Evolutionary conservation across 2,329 filamentous ascomycete genomes (phyloP), one percentile per base, ranked within the genome.

Genomic region (Fusarium pseudoanthophilum): DNA sequence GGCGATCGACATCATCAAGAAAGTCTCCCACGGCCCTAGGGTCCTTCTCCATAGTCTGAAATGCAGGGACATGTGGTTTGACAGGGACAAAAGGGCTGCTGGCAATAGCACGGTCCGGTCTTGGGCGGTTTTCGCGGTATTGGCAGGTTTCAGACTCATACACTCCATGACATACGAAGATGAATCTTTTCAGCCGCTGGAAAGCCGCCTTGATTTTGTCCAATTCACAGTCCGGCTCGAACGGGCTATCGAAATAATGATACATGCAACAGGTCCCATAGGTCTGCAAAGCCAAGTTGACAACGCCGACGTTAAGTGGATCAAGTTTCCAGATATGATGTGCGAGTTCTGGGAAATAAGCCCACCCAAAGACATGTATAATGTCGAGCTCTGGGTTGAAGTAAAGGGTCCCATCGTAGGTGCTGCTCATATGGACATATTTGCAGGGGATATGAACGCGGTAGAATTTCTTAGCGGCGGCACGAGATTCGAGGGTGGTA

Each of bases 101-200:
- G 45, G 26, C 0, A 21, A 5, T 7, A 3, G 4, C 45, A 28
- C 13, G 3, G 6, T 2, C 2, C 4, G 26, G 26, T 32, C 21
- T 32, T 18, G 5, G 21, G 0, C 16, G 11, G 7, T 2, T 2
- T 24, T 51, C 16, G 4, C 8, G 14, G n/a, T 20, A 34, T 15
- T 13, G n/a, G 30, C 30, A 32, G 16, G n/a, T 18, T 20, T 24
- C 48, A 24, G 30, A 18, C 0, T 34, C 16, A 52, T 20, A 13
- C 4, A 52, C 48, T 15, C 51, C 34, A 52, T 34, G 49, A 3
- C 34, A 37, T 18, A 39, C 32, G 10, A 53, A 53, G 34, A 37
- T 37, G 24, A 53, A 26, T 28, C 51, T 39, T 6, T 10, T 39
- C 24, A 53, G 18, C 7, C 34, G 34, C 34, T 10, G 20, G 14